A percentile compares a stretch with the other conserved stretches of the same genome.
Evolutionary conservation across 2,329 filamentous ascomycete genomes (phyloP).

Genomic region (Claviceps africana): DNA sequence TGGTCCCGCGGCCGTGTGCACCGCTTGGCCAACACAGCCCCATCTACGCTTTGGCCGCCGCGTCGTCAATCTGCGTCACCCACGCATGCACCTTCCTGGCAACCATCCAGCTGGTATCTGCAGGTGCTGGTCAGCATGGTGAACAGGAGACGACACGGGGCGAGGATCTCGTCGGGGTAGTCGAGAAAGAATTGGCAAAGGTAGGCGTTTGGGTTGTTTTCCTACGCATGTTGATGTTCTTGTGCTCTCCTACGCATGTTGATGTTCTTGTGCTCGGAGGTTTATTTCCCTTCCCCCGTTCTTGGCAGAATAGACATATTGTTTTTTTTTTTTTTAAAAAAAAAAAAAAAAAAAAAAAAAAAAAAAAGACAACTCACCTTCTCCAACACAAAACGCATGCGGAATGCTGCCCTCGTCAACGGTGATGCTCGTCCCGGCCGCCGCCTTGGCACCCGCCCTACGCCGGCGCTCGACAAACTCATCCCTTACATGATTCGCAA

Average conservation of each 20-base stretch:
- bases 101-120: slow-evolving; percentile 16
- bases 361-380: slow-evolving; percentile 17
- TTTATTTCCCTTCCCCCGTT: no score
- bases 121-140: not conserved
- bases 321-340: not conserved
- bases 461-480: slow-evolving; percentile 30
- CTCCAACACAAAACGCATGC: slow-evolving; percentile 43
- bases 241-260: no score
- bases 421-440: slow-evolving; percentile 31
- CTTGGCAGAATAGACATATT: no score
- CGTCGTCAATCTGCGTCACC: slow-evolving; percentile 16
- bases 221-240: no score
- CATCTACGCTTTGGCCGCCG: not conserved
- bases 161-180: no score
- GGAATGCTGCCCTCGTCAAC: slow-evolving; percentile 42
- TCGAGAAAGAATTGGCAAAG: no score
- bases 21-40: no score
- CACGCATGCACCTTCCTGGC: slow-evolving; percentile 17
- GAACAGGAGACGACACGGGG: no score
- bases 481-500: slow-evolving; percentile 41
- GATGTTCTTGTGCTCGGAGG: no score
- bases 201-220: no score
- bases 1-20: no score
- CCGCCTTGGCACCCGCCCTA: slow-evolving; percentile 22
- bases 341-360: not conserved